Percentiles rank a stretch among this genome's conserved stretches.
These are phyloP conservation scores for Hibiscus trionum DNA, from an alignment of 345 rosid genomes.

Conservation along the genomic window DNA sequence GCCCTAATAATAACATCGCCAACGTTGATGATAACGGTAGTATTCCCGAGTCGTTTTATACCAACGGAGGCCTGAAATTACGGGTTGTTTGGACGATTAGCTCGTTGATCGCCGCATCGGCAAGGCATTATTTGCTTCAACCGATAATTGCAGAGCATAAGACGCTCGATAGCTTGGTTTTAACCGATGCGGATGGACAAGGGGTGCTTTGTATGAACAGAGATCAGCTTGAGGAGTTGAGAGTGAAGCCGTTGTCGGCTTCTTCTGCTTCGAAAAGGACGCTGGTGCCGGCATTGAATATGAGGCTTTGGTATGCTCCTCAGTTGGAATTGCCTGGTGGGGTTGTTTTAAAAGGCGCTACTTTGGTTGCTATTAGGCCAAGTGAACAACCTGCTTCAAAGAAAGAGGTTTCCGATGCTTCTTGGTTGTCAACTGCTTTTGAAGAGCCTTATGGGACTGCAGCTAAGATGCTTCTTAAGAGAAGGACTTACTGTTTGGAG, in stretches of 20 bases:
- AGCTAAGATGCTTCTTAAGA: conserved; percentile 78
- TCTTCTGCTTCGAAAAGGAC: conserved; percentile 96
- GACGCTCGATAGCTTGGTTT: conserved; percentile 71
- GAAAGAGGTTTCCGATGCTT: conserved; percentile 61
- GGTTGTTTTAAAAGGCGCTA: conserved; percentile 75
- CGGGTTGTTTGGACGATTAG: conserved; percentile 97
- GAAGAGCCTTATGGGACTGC: conserved; percentile 85
- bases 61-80: conserved; percentile 81
- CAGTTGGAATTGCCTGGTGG: conserved; percentile 76
- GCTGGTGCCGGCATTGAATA: conserved; percentile 77
- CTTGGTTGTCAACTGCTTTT: conserved; percentile 75
- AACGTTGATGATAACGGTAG: conserved; percentile 67
- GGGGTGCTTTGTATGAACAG: conserved; percentile 89
- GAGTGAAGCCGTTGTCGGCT: conserved; percentile 85
- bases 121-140: conserved; percentile 82
- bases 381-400: conserved; percentile 54
- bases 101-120: conserved; percentile 90
- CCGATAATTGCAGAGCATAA: conserved; percentile 83
- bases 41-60: conserved; percentile 93
- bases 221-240: conserved; percentile 84
- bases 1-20: background rate
- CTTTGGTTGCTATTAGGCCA: conserved; percentile 90
- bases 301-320: conserved; percentile 98
- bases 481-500: conserved; percentile 92
- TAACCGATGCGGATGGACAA: conserved; percentile 84